Evolutionary conservation across 768 basidiomycete species (phyloP).

Genomic region (Leccinum ochraceum): DNA sequence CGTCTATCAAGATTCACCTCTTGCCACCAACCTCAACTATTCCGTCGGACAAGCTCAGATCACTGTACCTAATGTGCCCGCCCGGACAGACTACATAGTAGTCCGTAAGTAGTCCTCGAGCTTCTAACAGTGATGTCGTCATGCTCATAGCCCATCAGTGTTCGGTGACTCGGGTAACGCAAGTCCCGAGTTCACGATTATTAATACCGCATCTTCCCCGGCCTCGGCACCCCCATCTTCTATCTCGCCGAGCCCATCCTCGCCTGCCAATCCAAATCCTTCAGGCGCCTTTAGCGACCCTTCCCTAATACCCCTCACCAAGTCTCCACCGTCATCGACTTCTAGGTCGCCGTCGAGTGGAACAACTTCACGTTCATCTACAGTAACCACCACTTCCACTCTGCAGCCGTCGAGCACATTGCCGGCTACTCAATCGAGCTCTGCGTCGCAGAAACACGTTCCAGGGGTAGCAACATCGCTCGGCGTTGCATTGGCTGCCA

Average conservation of each 20-base stretch:
- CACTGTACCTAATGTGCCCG: conserved; percentile 37
- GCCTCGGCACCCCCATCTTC: conserved; percentile 13
- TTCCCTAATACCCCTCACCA: neutral
- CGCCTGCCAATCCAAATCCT: neutral
- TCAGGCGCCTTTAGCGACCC: neutral
- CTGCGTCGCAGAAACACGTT: conserved; percentile 28
- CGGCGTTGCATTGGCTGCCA: conserved; percentile 15
- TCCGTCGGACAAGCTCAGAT: conserved; percentile 33
- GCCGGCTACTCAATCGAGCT: conserved; percentile 19
- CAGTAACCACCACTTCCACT: conserved; percentile 7
- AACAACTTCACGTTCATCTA: conserved; percentile 1
- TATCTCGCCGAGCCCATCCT: conserved; percentile 1
- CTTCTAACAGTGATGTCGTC: neutral
- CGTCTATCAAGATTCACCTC: conserved; percentile 31
- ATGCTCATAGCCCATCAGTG: conserved; percentile 19
- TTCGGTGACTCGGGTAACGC: conserved; percentile 45
- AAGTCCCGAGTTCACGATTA: conserved; percentile 41
- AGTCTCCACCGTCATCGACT: neutral
- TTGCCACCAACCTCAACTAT: conserved; percentile 36
- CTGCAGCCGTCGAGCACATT: conserved; percentile 4
- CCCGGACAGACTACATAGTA: conserved; percentile 35
- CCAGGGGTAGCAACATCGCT: conserved; percentile 19
- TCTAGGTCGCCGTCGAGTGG: conserved; percentile 2
- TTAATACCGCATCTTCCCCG: conserved; percentile 58
- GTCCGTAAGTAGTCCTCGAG: conserved; percentile 33